Base-by-base conservation (phyloP, 208 protist species). In the Wallacemonas sp. region DNA sequence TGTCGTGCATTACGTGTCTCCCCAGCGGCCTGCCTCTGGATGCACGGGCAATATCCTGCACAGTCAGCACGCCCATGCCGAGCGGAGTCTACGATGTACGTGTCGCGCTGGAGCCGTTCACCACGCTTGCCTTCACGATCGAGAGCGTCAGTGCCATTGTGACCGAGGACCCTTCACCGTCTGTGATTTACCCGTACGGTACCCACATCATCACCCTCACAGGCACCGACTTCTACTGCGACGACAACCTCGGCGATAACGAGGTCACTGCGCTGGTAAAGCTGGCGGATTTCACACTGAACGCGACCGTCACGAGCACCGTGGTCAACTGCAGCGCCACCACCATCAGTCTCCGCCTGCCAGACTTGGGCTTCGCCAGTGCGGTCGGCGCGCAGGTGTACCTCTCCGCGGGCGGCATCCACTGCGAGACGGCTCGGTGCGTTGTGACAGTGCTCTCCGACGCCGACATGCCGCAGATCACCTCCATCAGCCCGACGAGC, bases 171-270 rank as follows among this genome's bases (percentile, higher is more conserved):
- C 36, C 65, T 39, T 8, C 2, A 26, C 78, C 78, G 0, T 25
- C 41, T 0, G 65, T 65, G 12, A 38, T 76, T 14, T 84, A 84
- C 59, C 65, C 70, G 23, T 75, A 77, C 64, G 78, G 62, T 2
- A 52, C 41, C 12, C 72, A 73, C 20, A n/a, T 18, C 28, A 32
- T 84, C 36, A 59, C 54, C 1, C 26, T 80, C 11, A n/a, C 20
- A 0, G 76, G 76, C 1, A 26, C 10, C 36, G 62, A 57, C 62
- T 81, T 81, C 26, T 44, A 44, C 14, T 57, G 26, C 32, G 11
- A 4, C 23, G 41, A 59, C 31, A 3, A n/a, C 20, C 5, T n/a
- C 7, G 33, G 25, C 28, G 25, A 36, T 14, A 26, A 45, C 10
- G 20, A 55, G 22, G 61, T 49, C 20, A 33, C 39, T 31, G 57